Percentiles rank a stretch among this genome's conserved stretches.
Evolutionary conservation across 805 yeast genomes (phyloP).

Genomic region (Lipomyces anomalus): DNA sequence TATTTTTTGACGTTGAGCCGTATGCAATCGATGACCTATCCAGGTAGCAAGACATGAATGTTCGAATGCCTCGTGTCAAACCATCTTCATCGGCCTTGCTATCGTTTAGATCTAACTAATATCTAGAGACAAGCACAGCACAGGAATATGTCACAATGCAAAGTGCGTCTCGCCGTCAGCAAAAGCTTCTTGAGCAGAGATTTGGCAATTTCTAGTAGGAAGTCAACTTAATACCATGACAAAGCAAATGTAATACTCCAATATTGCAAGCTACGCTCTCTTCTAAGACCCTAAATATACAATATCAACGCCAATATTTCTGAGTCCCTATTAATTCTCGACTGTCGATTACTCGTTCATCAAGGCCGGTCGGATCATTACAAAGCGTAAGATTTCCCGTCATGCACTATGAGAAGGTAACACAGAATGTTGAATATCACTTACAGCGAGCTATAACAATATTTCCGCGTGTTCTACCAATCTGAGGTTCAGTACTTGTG

Average conservation of each 20-base stretch:
- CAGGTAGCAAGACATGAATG: no score
- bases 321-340: not conserved
- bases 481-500: conserved; percentile 7
- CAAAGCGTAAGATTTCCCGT: not conserved
- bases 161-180: no score
- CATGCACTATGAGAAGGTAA: conserved; percentile 1
- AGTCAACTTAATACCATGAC: not conserved
- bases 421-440: not conserved
- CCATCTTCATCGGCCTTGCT: not conserved
- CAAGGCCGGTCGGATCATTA: conserved; percentile 1
- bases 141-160: no score
- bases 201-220: no score
- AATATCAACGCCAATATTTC: conserved; percentile 1
- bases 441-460: not conserved
- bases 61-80: not conserved
- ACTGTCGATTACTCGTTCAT: not conserved
- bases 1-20: no score
- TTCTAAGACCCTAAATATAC: conserved; percentile 1
- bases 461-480: conserved; percentile 1
- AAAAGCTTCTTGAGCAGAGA: no score
- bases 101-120: no score
- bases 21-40: no score
- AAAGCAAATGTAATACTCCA: not conserved
- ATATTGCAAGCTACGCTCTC: not conserved
- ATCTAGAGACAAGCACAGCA: no score